phyloP scores from a whole-genome alignment of 2,329 filamentous ascomycete genomes.

The Venturia carpophila region DNA sequence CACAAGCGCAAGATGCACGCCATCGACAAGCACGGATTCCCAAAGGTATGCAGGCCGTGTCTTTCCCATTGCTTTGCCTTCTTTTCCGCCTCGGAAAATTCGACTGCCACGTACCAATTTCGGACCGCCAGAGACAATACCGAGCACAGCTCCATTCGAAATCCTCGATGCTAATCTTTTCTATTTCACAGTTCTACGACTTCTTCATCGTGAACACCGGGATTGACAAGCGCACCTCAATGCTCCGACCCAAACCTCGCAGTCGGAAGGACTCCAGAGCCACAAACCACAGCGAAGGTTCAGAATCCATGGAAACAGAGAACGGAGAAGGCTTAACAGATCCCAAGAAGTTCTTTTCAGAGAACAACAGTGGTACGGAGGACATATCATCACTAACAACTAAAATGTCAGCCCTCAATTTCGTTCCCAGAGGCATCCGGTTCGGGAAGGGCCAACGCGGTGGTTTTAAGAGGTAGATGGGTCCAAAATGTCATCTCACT shows the following conservation, averaged over 20 bases:
- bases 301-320: background rate
- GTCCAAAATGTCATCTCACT: background rate
- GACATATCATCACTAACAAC: conserved; percentile 39
- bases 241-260: conserved; percentile 44
- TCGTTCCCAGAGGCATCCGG: conserved; percentile 59
- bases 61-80: background rate
- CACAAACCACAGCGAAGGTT: background rate
- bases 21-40: conserved; percentile 91
- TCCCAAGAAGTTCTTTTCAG: background rate
- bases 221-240: conserved; percentile 75
- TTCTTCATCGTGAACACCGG: conserved; percentile 81
- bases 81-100: background rate
- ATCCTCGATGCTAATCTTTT: background rate
- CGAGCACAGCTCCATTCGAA: too few species aligned
- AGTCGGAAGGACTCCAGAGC: background rate
- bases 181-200: conserved; percentile 57
- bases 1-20: conserved; percentile 82
- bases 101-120: background rate
- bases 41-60: conserved; percentile 42
- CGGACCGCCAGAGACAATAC: background rate
- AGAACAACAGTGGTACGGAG: conserved; percentile 9
- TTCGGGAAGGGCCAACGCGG: conserved; percentile 47
- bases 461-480: background rate
- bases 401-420: conserved; percentile 64
- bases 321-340: background rate